Evolutionary conservation across 1,284 basidiomycete genomes (phyloP).

Genomic region (Clitocybe nebularis): DNA sequence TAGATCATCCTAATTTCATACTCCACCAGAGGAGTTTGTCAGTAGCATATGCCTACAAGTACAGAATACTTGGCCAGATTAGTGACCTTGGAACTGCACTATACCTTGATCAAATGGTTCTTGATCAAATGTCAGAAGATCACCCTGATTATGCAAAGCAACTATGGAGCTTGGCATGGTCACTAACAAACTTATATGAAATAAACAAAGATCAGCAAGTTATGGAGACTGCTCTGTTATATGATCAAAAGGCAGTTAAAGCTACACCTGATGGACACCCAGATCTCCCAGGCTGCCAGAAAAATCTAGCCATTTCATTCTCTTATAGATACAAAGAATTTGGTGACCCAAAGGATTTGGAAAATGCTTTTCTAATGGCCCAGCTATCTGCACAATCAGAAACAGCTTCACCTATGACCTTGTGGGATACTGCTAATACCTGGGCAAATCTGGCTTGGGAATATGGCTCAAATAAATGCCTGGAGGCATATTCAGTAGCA

Average conservation of each 20-base stretch:
- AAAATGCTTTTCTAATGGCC: background rate
- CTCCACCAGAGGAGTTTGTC: constrained; percentile 2
- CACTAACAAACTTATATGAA: background rate
- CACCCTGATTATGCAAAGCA: constrained; percentile 1
- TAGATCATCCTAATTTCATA: constrained; percentile 3
- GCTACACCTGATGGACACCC: background rate
- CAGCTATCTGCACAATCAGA: background rate
- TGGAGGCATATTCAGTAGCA: constrained; percentile 6
- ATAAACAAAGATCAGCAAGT: background rate
- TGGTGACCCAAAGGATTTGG: background rate
- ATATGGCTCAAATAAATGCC: constrained; percentile 1
- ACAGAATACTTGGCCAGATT: constrained; percentile 4
- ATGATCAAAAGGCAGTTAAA: background rate
- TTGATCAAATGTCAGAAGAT: background rate
- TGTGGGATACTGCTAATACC: constrained; percentile 1
- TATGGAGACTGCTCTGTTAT: background rate
- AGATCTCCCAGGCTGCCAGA: background rate
- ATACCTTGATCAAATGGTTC: constrained; percentile 1
- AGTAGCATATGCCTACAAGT: constrained; percentile 1
- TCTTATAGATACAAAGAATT: background rate
- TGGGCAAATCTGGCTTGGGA: constrained; percentile 4
- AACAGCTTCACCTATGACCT: background rate
- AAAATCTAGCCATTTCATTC: background rate
- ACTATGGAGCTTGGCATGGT: constrained; percentile 1
- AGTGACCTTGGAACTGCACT: constrained; percentile 5